Conservation (phyloP, 192 early-diverging fungal species). For the Coemansia sp. region DNA sequence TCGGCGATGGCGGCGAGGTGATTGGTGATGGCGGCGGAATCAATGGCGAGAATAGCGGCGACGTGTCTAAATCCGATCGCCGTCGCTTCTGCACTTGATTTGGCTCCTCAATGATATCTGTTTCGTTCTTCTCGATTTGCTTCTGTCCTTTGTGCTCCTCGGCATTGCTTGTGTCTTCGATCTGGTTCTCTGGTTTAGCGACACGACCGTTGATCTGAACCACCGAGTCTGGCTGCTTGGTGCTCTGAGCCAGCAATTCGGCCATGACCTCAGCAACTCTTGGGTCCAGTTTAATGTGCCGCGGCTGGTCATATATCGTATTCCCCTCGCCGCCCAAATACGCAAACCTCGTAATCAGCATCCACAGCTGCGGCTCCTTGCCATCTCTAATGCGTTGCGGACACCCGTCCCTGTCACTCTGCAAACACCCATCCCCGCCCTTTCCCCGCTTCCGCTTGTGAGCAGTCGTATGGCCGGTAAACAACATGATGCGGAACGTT, state of each 20-base stretch:
- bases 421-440: neutral
- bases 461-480: neutral
- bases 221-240: too few species aligned
- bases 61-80: too few species aligned
- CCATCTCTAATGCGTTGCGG: conserved; percentile 13
- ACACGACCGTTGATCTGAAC: too few species aligned
- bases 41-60: neutral
- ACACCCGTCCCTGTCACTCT: conserved; percentile 4
- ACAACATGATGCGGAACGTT: conserved; percentile 10
- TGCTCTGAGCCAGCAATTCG: neutral
- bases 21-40: neutral
- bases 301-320: conserved; percentile 30
- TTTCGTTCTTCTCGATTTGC: too few species aligned
- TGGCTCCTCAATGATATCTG: too few species aligned
- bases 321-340: conserved; percentile 40
- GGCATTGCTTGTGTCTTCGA: too few species aligned
- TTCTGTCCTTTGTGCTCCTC: too few species aligned
- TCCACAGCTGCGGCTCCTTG: conserved; percentile 35
- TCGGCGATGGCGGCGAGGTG: neutral
- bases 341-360: conserved; percentile 31
- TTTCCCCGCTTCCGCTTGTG: neutral
- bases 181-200: too few species aligned
- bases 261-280: conserved; percentile 3
- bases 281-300: conserved; percentile 11
- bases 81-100: too few species aligned